phyloP scores from a whole-genome alignment of 2,329 filamentous ascomycete genomes.

The Ceratocystis colombiana region DNA sequence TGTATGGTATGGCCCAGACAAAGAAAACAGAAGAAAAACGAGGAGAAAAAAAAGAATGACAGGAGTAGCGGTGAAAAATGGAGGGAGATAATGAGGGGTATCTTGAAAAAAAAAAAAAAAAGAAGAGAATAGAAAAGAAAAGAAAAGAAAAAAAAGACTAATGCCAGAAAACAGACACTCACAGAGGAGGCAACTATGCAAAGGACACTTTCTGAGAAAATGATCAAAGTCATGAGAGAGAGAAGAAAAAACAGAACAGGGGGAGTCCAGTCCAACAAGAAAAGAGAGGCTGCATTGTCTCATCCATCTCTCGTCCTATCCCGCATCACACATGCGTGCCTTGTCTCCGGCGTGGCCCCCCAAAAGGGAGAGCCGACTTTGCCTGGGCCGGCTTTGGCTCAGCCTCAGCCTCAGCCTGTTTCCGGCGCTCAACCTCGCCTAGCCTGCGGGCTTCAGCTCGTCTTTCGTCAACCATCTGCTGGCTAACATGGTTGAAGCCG shows the following conservation, averaged over 20 bases:
- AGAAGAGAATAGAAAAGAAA: conserved; percentile 23
- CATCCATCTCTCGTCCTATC: background rate
- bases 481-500: conserved; percentile 70
- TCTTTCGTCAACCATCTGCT: conserved; percentile 68
- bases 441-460: conserved; percentile 56
- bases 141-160: conserved; percentile 16
- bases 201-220: conserved; percentile 26
- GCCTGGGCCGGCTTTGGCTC: background rate
- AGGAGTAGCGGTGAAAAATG: conserved; percentile 19
- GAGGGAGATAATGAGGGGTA: conserved; percentile 11
- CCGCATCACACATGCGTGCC: conserved; percentile 26
- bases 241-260: conserved; percentile 9
- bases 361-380: background rate
- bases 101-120: conserved; percentile 19
- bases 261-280: no score
- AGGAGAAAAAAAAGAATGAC: background rate
- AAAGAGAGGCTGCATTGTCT: no score
- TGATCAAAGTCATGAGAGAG: conserved; percentile 25
- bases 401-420: conserved; percentile 26
- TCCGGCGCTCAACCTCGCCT: conserved; percentile 36
- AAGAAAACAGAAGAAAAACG: background rate
- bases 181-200: background rate
- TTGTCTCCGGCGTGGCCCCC: conserved; percentile 27
- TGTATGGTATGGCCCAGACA: no score
- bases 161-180: conserved; percentile 10